Evolutionary conservation across 139 green algal genomes (phyloP).

Genomic region (Pleodorina starrii): DNA sequence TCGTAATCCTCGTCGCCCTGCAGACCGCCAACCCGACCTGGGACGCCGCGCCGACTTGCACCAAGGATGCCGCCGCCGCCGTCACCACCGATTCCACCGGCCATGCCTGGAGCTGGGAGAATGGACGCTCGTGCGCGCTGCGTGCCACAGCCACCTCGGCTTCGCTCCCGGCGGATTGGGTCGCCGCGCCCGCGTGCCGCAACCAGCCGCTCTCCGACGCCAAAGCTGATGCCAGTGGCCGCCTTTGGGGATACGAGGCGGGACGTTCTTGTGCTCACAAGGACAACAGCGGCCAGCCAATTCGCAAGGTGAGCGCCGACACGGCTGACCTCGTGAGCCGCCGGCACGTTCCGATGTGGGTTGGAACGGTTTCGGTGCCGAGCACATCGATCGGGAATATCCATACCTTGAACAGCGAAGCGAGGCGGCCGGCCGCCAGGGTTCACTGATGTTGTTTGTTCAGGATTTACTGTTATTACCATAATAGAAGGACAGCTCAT

Average conservation of each 20-base stretch:
- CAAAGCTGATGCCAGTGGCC: constrained; percentile 15
- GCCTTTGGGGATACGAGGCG: constrained; percentile 37
- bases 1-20: too few species aligned
- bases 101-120: constrained; percentile 42
- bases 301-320: not conserved
- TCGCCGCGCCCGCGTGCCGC: not conserved
- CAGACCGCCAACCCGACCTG: constrained; percentile 33
- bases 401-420: too few species aligned
- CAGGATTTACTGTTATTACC: too few species aligned
- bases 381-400: too few species aligned
- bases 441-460: too few species aligned
- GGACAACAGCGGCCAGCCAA: not conserved
- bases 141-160: too few species aligned
- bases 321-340: too few species aligned
- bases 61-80: not conserved
- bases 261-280: constrained; percentile 38
- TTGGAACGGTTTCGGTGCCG: too few species aligned
- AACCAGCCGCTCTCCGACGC: not conserved
- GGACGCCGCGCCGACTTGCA: constrained; percentile 34
- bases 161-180: constrained; percentile 6
- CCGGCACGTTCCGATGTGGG: too few species aligned
- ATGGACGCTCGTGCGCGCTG: not conserved
- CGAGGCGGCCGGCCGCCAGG: too few species aligned
- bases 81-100: constrained; percentile 2
- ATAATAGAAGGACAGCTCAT: too few species aligned